A percentile compares a stretch with the other conserved stretches of the same genome.
Evolutionary conservation across 2,329 filamentous ascomycete genomes (phyloP).

Genomic region (Botrytis medusae): DNA sequence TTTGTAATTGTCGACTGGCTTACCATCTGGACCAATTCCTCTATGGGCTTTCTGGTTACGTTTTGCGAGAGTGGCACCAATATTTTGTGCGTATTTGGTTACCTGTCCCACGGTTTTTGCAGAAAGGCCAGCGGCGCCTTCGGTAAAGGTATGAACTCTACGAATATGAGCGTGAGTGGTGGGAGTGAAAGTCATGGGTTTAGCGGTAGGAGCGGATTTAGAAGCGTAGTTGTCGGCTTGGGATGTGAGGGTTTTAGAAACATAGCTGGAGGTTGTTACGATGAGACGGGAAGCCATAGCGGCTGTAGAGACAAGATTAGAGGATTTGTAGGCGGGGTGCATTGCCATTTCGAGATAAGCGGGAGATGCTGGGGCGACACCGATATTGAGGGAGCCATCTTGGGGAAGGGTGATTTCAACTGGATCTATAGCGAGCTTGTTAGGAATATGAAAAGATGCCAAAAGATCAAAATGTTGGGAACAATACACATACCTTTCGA

Average conservation of each 20-base stretch:
- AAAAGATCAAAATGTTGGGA: not conserved
- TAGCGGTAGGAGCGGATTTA: constrained; percentile 72
- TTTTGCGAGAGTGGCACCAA: constrained; percentile 75
- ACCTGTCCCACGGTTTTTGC: constrained; percentile 86
- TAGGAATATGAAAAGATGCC: constrained; percentile 21
- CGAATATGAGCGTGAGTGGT: constrained; percentile 82
- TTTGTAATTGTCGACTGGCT: constrained; percentile 64
- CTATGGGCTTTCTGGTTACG: constrained; percentile 58
- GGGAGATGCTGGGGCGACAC: constrained; percentile 64
- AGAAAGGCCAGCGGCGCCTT: constrained; percentile 74
- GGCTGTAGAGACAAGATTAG: constrained; percentile 81
- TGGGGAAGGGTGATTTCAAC: constrained; percentile 74
- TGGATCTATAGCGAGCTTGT: constrained; percentile 56
- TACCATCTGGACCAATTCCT: constrained; percentile 70
- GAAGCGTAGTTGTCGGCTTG: constrained; percentile 80
- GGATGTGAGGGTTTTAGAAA: constrained; percentile 73
- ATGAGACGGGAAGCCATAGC: constrained; percentile 87
- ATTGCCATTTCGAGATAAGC: constrained; percentile 75
- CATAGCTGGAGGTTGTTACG: constrained; percentile 78
- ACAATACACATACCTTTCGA: constrained; percentile 70
- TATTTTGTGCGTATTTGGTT: constrained; percentile 80
- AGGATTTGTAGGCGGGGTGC: constrained; percentile 90
- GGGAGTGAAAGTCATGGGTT: constrained; percentile 85
- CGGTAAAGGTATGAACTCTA: constrained; percentile 85
- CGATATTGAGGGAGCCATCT: constrained; percentile 65